phyloP scores from a whole-genome alignment of 1,139 yeast genomes.

The Taiozyma onychis region DNA sequence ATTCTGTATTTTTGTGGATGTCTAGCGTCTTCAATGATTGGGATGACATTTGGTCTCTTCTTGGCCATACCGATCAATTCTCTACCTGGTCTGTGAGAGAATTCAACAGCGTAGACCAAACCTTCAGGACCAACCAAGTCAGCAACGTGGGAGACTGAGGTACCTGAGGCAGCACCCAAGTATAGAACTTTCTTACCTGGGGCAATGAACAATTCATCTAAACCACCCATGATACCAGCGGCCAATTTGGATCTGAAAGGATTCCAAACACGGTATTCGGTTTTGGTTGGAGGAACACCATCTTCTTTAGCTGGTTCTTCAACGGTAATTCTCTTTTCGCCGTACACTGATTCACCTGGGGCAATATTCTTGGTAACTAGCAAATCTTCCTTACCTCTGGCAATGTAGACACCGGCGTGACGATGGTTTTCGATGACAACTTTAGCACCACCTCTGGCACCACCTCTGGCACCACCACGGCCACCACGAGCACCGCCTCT shows the following conservation, averaged over 20 bases:
- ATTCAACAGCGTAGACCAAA: conserved; percentile 96
- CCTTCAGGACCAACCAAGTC: conserved; percentile 99
- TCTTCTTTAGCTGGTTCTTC: conserved; percentile 90
- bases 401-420: conserved; percentile 97
- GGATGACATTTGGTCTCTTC: conserved; percentile 98
- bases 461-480: conserved; percentile 80
- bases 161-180: conserved; percentile 99
- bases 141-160: conserved; percentile 96
- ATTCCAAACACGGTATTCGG: conserved; percentile 99
- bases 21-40: conserved; percentile 99
- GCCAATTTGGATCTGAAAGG: conserved; percentile 99
- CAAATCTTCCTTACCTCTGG: conserved; percentile 99
- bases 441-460: conserved; percentile 86
- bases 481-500: conserved; percentile 61
- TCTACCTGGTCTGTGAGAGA: conserved; percentile 99
- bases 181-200: conserved; percentile 98
- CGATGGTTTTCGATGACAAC: conserved; percentile 98
- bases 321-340: conserved; percentile 91
- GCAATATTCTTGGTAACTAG: conserved; percentile 94
- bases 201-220: conserved; percentile 93
- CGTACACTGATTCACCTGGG: conserved; percentile 97
- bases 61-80: conserved; percentile 99
- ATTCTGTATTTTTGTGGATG: conserved; percentile 99
- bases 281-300: conserved; percentile 86
- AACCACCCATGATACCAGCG: conserved; percentile 99